Conservation (phyloP, 768 basidiomycete genomes). For the Thelephora ganbajun region DNA sequence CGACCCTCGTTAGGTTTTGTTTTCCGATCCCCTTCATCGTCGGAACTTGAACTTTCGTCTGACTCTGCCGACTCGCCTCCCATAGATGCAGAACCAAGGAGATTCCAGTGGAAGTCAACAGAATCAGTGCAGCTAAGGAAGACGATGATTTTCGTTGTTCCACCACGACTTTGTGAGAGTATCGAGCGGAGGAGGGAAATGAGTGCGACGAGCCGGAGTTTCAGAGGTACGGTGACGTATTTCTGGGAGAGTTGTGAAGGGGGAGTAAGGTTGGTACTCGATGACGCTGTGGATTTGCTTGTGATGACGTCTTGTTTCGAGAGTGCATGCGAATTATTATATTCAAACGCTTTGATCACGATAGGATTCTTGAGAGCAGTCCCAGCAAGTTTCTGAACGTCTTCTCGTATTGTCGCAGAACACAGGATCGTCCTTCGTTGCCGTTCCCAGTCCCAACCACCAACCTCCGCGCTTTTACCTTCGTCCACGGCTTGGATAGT, state of each 20-base stretch:
- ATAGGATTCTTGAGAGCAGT: conserved; percentile 65
- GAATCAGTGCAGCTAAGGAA: conserved; percentile 97
- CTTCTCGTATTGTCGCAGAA: conserved; percentile 92
- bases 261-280: conserved; percentile 65
- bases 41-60: conserved; percentile 11
- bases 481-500: conserved; percentile 53
- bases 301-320: conserved; percentile 29
- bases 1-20: conserved; percentile 15
- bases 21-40: conserved; percentile 11
- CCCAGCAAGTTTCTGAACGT: conserved; percentile 88
- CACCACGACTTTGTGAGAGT: conserved; percentile 36
- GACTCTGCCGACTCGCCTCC: conserved; percentile 17
- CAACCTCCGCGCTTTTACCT: conserved; percentile 56
- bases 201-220: conserved; percentile 85
- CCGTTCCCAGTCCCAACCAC: conserved; percentile 76
- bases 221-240: conserved; percentile 80
- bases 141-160: conserved; percentile 67
- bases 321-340: too few species aligned
- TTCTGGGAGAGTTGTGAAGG: conserved; percentile 90
- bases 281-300: conserved; percentile 13
- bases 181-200: conserved; percentile 75
- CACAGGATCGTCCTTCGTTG: conserved; percentile 81
- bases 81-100: conserved; percentile 67
- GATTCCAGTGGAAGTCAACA: conserved; percentile 91
- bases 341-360: conserved; percentile 51